phyloP scores from a whole-genome alignment of 768 basidiomycete genomes.

The Lanmaoa pseudosensibilis region DNA sequence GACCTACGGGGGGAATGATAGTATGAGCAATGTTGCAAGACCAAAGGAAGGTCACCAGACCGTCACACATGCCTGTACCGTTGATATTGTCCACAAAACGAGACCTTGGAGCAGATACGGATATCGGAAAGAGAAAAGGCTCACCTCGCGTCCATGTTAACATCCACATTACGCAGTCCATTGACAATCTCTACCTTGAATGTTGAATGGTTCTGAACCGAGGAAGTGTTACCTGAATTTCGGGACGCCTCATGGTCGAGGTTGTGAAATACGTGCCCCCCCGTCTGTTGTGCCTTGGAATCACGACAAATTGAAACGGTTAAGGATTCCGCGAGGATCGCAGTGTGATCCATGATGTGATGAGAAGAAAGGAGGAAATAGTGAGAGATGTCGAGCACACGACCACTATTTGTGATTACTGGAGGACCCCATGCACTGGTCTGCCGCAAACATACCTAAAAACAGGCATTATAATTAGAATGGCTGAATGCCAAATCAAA shows the following conservation, averaged over 20 bases:
- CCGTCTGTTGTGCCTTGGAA: constrained; percentile 7
- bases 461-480: too few species aligned
- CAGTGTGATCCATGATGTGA: constrained; percentile 15
- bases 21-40: constrained; percentile 19
- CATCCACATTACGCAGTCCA: constrained; percentile 57
- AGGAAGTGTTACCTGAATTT: constrained; percentile 34
- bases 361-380: neutral
- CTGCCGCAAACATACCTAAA: neutral
- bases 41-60: constrained; percentile 33
- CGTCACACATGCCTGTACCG: constrained; percentile 34
- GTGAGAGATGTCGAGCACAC: constrained; percentile 15
- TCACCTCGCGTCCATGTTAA: constrained; percentile 70
- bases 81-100: constrained; percentile 33
- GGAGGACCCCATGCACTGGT: neutral
- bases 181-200: constrained; percentile 51
- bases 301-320: neutral
- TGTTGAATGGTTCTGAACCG: constrained; percentile 37
- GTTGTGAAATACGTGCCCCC: constrained; percentile 6
- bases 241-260: constrained; percentile 12
- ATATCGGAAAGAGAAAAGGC: constrained; percentile 33
- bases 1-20: constrained; percentile 44
- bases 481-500: too few species aligned
- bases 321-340: constrained; percentile 14
- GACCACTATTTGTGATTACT: constrained; percentile 15
- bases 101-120: constrained; percentile 24